These are phyloP conservation scores for Stagonosporopsis chrysanthemi DNA, from an alignment of 2,329 filamentous ascomycete genomes.

Conservation along the genomic window DNA sequence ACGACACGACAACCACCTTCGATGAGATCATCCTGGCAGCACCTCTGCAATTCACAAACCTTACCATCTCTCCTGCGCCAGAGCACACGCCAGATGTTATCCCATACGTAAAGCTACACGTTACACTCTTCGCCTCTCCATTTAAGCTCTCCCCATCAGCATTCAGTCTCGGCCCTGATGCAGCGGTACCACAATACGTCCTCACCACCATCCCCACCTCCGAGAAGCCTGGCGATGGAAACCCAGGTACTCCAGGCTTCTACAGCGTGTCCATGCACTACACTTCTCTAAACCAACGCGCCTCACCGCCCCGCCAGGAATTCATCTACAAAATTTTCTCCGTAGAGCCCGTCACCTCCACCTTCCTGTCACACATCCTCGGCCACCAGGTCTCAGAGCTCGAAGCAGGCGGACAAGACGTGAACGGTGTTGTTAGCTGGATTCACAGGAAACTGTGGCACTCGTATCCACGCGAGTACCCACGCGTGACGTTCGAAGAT, in stretches of 20 bases:
- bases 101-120: constrained; percentile 86
- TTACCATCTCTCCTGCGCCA: constrained; percentile 59
- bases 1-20: constrained; percentile 56
- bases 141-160: constrained; percentile 73
- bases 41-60: constrained; percentile 81
- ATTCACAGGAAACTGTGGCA: constrained; percentile 69
- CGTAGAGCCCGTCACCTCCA: constrained; percentile 35
- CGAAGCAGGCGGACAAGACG: constrained; percentile 43
- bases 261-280: constrained; percentile 83
- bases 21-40: constrained; percentile 84
- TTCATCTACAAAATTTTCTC: constrained; percentile 75
- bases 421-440: constrained; percentile 42
- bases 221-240: constrained; percentile 59
- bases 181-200: constrained; percentile 73
- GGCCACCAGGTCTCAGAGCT: constrained; percentile 46
- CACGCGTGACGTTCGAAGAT: constrained; percentile 86
- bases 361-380: constrained; percentile 60
- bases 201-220: constrained; percentile 79
- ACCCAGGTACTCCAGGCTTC: constrained; percentile 75
- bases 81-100: constrained; percentile 72
- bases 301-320: constrained; percentile 50
- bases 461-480: constrained; percentile 85
- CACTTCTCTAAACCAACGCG: constrained; percentile 65
- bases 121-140: constrained; percentile 86
- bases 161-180: constrained; percentile 71